phyloP scores from a whole-genome alignment of 768 basidiomycete genomes.

The Boletus sp. region DNA sequence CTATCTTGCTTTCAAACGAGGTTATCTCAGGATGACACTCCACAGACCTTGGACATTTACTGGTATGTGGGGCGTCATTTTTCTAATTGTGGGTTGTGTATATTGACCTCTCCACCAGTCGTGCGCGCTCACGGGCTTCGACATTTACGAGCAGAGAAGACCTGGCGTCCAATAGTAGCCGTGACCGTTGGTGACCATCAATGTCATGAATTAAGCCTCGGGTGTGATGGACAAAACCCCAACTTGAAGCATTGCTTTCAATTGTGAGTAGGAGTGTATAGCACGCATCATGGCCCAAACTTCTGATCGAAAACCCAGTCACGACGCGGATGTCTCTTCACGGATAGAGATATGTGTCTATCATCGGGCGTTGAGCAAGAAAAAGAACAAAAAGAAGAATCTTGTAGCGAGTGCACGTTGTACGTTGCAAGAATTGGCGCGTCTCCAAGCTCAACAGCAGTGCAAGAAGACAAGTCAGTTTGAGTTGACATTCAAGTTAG shows the following conservation, averaged over 20 bases:
- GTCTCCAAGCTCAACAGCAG: conserved; percentile 40
- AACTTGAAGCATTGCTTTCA: conserved; percentile 53
- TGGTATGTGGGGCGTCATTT: background rate
- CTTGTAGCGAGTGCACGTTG: conserved; percentile 52
- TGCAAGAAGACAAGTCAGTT: conserved; percentile 42
- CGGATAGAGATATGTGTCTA: conserved; percentile 54
- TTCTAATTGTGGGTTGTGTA: too few relatives aligned
- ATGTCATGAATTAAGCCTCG: conserved; percentile 55
- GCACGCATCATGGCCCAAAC: background rate
- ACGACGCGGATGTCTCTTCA: conserved; percentile 38
- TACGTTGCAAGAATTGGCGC: conserved; percentile 51
- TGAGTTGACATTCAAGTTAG: background rate
- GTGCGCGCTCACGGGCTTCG: conserved; percentile 38
- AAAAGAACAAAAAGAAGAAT: conserved; percentile 53
- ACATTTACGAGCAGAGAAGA: conserved; percentile 53
- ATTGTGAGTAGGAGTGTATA: conserved; percentile 42
- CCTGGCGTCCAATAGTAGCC: conserved; percentile 65
- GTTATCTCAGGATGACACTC: too few relatives aligned
- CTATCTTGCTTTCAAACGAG: background rate
- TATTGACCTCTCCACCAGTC: conserved; percentile 23
- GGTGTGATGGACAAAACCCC: conserved; percentile 66
- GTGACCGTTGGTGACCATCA: conserved; percentile 52
- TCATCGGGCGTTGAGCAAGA: conserved; percentile 57
- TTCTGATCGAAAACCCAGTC: conserved; percentile 29
- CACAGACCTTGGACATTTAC: conserved; percentile 13